Base-by-base conservation (phyloP, 495 filamentous ascomycete species). In the Annulohypoxylon bovei region DNA sequence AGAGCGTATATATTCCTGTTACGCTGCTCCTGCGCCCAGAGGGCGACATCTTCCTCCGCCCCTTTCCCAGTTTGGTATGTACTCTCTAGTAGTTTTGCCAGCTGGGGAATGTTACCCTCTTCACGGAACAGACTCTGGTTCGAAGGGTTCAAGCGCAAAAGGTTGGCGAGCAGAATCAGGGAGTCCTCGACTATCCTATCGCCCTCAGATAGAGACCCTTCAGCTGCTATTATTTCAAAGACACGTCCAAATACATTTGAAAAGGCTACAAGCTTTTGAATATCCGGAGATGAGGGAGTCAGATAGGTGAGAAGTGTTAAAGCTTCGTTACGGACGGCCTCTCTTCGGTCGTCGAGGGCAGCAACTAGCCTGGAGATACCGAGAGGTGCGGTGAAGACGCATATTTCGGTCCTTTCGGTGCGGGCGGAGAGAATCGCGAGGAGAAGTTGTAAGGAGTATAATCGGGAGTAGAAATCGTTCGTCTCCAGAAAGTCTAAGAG, bases 91-190 rank as follows among this genome's bases (percentile, higher is more conserved):
- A 98, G 82, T 23, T 84, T 87, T 20, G 89, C 87, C 49, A 97
- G 78, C 75, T 89, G 90, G 28, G 89, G 85, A 22, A 97, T 88
- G 72, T 90, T 95, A 0, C 93, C 94, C 35, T 91, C 95, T 77
- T 99, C 96, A 52, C 95, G 85, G 75, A 99, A 98, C 68, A 93
- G 91, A 33, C 92, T 94, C 78, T 98, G 96, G 75, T 98, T 99
- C 22, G 94, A 93, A 22, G 89, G 83, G 76, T 98, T 98, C 65
- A 94, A 86, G 44, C 90, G 88, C n/a, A 98, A 82, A 20, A 99
- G 86, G 75, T 98, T 97, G 30, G 93, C 93, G 16, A 98, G 85
- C 55, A 99, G 83, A 37, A 95, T 92, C n/a, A 99, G 84, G 70
- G 95, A 97, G 78, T 99, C 94, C 78, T 97, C 94, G 12, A 97